Evolutionary conservation across 345 rosid genomes (phyloP), one percentile per base, ranked within the genome.

Genomic region (Euphorbia peplus): DNA sequence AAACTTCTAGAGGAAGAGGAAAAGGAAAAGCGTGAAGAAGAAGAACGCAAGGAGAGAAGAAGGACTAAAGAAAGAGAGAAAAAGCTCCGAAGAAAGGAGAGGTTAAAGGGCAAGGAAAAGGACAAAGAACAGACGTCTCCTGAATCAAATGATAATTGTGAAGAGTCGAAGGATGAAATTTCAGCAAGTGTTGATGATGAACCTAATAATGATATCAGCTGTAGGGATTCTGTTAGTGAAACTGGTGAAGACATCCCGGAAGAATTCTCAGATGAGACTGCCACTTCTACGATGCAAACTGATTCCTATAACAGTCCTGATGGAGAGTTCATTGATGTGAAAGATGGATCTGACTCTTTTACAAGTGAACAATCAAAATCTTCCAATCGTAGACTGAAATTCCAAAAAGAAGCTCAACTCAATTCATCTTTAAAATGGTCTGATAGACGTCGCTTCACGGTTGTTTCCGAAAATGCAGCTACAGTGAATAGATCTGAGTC

Each of bases 1-100:
- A 91, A 86, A 81, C 96, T 93, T 81, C 91, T 93, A 32, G 96
- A 93, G 76, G 98, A 93, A 84, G 98, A 93, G 79, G 98, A 93
- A 80, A 85, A 80, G 71, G 98, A 93, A 83, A 91, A 91, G 76
- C 93, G 84, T 72, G 97, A 91, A 71, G 98, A 93, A 79, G 97
- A 93, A 78, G 95, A 91, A 32, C 90, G 93, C 24, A 93, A 82
- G 79, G 97, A 89, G 80, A 82, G 95, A 80, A 89, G 84, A 83
- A 88, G 88, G 84, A 79, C 82, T 56, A 93, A 89, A 81, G 98
- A 93, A 75, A 84, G 88, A 72, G 97, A 88, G 83, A 95, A 91
- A 79, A 95, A 95, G 76, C 88, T 86, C 53, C 80, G 99, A 53
- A 90, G 96, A 82, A 95, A 90, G 82, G 98, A 95, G 86, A 90